Conservation (phyloP, 2,329 filamentous ascomycete genomes). For the Phoma sp. region DNA sequence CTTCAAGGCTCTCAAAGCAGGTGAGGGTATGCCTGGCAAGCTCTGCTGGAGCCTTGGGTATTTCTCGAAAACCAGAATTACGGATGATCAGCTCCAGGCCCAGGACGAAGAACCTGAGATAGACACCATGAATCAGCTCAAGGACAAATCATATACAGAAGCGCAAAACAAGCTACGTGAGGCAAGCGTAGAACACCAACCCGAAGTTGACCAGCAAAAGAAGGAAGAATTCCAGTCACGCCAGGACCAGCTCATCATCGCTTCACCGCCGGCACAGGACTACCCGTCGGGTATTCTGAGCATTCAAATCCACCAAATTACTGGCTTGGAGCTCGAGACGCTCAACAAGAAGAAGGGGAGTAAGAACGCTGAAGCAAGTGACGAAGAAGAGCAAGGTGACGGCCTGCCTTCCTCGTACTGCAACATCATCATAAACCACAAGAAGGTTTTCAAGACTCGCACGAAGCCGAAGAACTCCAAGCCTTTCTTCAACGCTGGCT, state of each 20-base stretch:
- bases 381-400: slow-evolving; percentile 66
- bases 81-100: slow-evolving; percentile 64
- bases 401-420: slow-evolving; percentile 74
- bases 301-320: slow-evolving; percentile 75
- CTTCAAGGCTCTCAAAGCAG: slow-evolving; percentile 68
- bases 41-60: slow-evolving; percentile 75
- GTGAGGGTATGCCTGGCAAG: slow-evolving; percentile 72
- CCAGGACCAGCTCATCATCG: slow-evolving; percentile 69
- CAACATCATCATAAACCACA: slow-evolving; percentile 75
- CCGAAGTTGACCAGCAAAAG: slow-evolving; percentile 71
- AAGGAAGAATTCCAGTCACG: slow-evolving; percentile 66
- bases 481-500: slow-evolving; percentile 79
- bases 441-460: slow-evolving; percentile 70
- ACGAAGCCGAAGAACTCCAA: slow-evolving; percentile 80
- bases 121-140: slow-evolving; percentile 63
- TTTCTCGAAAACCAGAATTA: slow-evolving; percentile 70
- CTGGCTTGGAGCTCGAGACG: slow-evolving; percentile 67
- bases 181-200: slow-evolving; percentile 63
- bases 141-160: slow-evolving; percentile 59
- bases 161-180: slow-evolving; percentile 71
- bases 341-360: slow-evolving; percentile 61
- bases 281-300: slow-evolving; percentile 71
- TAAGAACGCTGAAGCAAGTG: slow-evolving; percentile 59
- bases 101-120: slow-evolving; percentile 67
- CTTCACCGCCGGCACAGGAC: slow-evolving; percentile 66